These are phyloP conservation scores for Capsicum chinense DNA, from an alignment of 257 asterid species.

Conservation along the genomic window DNA sequence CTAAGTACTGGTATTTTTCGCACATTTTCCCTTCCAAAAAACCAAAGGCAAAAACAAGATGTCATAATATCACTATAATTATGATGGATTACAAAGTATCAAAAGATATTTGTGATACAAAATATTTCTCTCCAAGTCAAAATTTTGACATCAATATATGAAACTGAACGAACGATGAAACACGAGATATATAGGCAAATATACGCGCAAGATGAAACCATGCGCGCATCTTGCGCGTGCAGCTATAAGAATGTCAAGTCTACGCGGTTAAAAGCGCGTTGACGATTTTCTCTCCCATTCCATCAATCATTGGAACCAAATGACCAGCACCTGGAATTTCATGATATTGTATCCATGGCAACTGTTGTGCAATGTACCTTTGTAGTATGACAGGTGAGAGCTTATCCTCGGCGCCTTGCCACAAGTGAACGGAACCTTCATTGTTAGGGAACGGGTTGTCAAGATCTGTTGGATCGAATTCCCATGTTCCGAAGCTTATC, in stretches of 20 bases:
- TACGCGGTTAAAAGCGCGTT: constrained; percentile 53
- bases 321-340: constrained; percentile 82
- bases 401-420: constrained; percentile 84
- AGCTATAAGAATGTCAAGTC: constrained; percentile 11
- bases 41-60: no score
- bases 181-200: constrained; percentile 4
- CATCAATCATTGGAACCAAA: constrained; percentile 62
- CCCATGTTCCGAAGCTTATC: constrained; percentile 80
- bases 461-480: constrained; percentile 74
- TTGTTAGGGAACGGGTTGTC: constrained; percentile 59
- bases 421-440: constrained; percentile 72
- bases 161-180: not conserved
- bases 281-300: constrained; percentile 55
- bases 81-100: not conserved
- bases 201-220: not conserved
- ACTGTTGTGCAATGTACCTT: constrained; percentile 59
- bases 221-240: not conserved
- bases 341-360: constrained; percentile 88
- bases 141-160: constrained; percentile 1
- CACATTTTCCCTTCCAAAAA: no score
- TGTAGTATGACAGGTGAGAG: constrained; percentile 68
- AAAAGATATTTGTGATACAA: not conserved
- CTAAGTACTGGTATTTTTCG: no score
- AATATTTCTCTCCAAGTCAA: not conserved
- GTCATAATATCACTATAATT: not conserved